Percentiles rank a stretch among this genome's conserved stretches.
phyloP scores from a whole-genome alignment of 306 rosid genomes.

The Crotalaria pallida region DNA sequence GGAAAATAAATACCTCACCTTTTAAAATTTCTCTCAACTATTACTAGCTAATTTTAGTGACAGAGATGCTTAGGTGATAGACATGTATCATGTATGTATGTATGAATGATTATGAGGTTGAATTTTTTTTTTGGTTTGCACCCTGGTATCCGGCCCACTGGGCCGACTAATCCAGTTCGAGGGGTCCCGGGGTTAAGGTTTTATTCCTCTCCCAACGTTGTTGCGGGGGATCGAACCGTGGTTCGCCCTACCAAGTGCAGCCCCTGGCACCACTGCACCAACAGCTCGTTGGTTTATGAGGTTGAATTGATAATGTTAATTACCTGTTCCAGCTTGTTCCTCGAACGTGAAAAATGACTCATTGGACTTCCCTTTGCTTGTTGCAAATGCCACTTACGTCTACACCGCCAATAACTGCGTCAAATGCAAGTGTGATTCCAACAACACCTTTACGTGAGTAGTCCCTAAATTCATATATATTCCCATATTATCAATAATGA shows the following conservation, averaged over 20 bases:
- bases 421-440: slow-evolving; percentile 51
- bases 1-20: neutral
- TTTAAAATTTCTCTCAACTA: neutral
- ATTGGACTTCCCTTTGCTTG: slow-evolving; percentile 51
- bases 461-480: neutral
- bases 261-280: too few species aligned
- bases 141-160: too few species aligned
- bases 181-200: too few species aligned
- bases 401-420: slow-evolving; percentile 68
- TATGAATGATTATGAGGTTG: neutral
- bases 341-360: slow-evolving; percentile 40
- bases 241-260: too few species aligned
- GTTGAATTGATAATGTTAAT: neutral
- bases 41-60: neutral
- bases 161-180: too few species aligned
- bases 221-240: too few species aligned
- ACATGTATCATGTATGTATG: neutral
- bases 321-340: slow-evolving; percentile 52
- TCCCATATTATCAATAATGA: neutral
- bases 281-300: too few species aligned
- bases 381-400: slow-evolving; percentile 39
- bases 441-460: slow-evolving; percentile 43
- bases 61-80: too few species aligned
- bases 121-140: too few species aligned
- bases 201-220: too few species aligned